Evolutionary conservation across 73 alveolate genomes (phyloP).

Genomic region (Symbiodinium natans): DNA sequence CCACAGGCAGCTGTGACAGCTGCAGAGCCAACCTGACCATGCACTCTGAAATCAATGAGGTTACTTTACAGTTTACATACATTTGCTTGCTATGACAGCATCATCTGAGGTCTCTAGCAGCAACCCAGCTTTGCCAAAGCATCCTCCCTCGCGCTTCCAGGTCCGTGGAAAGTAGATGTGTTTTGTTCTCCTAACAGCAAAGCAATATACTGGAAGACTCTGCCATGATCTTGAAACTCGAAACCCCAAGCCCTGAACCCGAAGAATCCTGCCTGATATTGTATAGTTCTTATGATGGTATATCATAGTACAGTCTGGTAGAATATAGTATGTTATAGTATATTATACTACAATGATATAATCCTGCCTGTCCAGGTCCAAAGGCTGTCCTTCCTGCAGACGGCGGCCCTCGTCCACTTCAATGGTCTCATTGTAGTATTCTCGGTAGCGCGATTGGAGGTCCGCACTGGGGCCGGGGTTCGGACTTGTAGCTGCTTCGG

Average conservation of each 20-base stretch:
- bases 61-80: no score
- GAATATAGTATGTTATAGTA: no score
- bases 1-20: conserved; percentile 65
- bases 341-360: no score
- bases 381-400: conserved; percentile 1
- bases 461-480: not conserved
- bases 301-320: no score
- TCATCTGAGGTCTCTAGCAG: not conserved
- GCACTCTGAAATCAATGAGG: not conserved
- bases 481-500: no score
- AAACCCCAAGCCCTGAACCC: not conserved
- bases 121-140: not conserved
- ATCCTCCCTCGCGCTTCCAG: not conserved
- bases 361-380: not conserved
- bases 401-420: conserved; percentile 15
- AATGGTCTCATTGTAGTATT: not conserved
- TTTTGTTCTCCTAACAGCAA: not conserved
- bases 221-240: not conserved
- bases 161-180: not conserved
- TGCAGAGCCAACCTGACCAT: conserved; percentile 52
- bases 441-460: not conserved
- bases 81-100: not conserved
- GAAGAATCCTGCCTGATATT: no score
- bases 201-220: not conserved
- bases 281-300: no score